Conservation (phyloP, 2,329 filamentous ascomycete species). For the Geosmithia putterillii region DNA sequence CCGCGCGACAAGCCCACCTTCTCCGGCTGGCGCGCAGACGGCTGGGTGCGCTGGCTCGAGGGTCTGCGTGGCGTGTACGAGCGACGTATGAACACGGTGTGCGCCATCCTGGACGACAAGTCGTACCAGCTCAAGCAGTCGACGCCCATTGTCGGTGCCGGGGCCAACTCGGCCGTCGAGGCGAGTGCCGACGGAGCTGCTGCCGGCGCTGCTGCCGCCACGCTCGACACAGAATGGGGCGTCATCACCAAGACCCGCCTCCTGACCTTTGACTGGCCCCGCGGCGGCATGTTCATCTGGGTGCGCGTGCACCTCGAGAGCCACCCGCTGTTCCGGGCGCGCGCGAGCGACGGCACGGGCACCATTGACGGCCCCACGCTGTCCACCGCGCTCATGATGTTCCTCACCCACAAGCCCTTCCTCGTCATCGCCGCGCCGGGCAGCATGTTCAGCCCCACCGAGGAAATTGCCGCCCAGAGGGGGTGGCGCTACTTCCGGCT, state of each 20-base stretch:
- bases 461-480: conserved; percentile 40
- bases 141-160: conserved; percentile 18
- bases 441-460: conserved; percentile 57
- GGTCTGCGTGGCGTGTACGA: conserved; percentile 78
- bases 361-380: conserved; percentile 44
- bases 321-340: conserved; percentile 52
- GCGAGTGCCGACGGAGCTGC: conserved; percentile 6
- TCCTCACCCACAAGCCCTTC: conserved; percentile 56
- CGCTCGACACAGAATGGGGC: conserved; percentile 52
- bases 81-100: conserved; percentile 73
- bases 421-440: conserved; percentile 62
- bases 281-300: conserved; percentile 91
- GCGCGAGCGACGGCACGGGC: conserved; percentile 13
- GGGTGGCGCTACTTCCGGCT: conserved; percentile 65
- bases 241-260: conserved; percentile 63
- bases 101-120: conserved; percentile 56
- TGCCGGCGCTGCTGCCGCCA: not conserved
- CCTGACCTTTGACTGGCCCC: conserved; percentile 67
- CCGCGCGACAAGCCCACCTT: conserved; percentile 34
- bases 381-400: conserved; percentile 55
- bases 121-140: conserved; percentile 53
- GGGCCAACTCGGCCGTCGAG: too few relatives aligned
- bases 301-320: conserved; percentile 56
- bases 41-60: conserved; percentile 86
- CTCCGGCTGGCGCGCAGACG: conserved; percentile 62